A percentile compares a stretch with the other conserved stretches of the same genome.
phyloP scores from a whole-genome alignment of 176 grass and related monocot genomes.

The Raddia distichophylla region DNA sequence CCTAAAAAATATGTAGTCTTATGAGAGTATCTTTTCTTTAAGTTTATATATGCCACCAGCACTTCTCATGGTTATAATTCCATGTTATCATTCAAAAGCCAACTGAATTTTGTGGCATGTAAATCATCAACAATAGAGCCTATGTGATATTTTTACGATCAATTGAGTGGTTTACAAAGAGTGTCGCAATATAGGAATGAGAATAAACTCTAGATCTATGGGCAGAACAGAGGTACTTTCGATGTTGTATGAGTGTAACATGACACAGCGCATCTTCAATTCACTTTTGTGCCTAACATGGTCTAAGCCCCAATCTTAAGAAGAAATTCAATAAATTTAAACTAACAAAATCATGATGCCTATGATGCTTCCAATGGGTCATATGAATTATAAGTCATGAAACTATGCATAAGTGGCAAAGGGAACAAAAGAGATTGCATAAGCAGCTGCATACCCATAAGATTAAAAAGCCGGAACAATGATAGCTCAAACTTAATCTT shows the following conservation, averaged over 20 bases:
- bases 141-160: not conserved
- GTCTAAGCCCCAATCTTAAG: not conserved
- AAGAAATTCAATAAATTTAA: not conserved
- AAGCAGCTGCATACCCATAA: slow-evolving; percentile 68
- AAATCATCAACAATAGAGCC: slow-evolving; percentile 1
- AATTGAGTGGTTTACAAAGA: not conserved
- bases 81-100: not conserved
- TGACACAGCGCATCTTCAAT: not conserved
- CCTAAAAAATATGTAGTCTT: not conserved
- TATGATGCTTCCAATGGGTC: not conserved
- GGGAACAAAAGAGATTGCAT: not conserved
- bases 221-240: not conserved
- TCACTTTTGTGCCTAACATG: not conserved
- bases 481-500: slow-evolving; percentile 93
- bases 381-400: not conserved
- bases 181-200: not conserved
- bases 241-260: not conserved
- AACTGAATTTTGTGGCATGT: not conserved
- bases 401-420: not conserved
- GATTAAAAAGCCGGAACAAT: slow-evolving; percentile 84
- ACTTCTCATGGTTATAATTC: not conserved
- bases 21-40: not conserved
- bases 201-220: slow-evolving; percentile 2
- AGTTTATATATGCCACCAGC: not conserved
- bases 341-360: not conserved